Evolutionary conservation across 371 early-diverging fungal species (phyloP).

Genomic region (Lichtheimia corymbifera): DNA sequence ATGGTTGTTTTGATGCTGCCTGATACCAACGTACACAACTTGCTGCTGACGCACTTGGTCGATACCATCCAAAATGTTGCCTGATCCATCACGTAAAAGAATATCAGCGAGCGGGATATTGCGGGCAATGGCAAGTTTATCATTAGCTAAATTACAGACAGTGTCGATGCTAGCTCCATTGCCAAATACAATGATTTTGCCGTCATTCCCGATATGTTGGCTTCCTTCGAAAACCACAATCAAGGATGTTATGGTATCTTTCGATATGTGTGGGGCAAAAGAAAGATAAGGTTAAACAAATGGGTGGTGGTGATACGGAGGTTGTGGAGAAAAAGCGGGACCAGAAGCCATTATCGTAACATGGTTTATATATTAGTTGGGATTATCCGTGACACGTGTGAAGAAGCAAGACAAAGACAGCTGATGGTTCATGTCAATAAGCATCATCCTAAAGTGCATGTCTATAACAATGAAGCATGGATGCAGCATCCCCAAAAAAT

Average conservation of each 20-base stretch:
- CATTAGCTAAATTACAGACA: slow-evolving; percentile 25
- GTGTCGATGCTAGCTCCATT: slow-evolving; percentile 27
- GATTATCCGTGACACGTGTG: no score
- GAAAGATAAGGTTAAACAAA: no score
- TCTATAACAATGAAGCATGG: no score
- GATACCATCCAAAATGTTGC: slow-evolving; percentile 20
- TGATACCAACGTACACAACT: slow-evolving; percentile 23
- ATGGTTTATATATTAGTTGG: no score
- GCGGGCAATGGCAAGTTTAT: slow-evolving; percentile 24
- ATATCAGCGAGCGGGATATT: slow-evolving; percentile 13
- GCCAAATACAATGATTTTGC: slow-evolving; percentile 24
- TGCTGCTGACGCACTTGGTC: slow-evolving; percentile 27
- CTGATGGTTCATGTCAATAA: no score
- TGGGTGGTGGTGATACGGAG: no score
- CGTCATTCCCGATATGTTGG: slow-evolving; percentile 19
- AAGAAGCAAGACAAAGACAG: no score
- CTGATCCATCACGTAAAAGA: slow-evolving; percentile 17
- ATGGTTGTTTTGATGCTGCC: slow-evolving; percentile 21
- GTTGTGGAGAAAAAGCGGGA: no score
- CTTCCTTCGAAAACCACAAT: slow-evolving; percentile 29
- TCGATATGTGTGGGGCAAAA: slow-evolving; percentile 14
- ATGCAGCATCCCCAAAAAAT: no score
- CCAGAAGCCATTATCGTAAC: no score
- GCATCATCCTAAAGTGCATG: no score
- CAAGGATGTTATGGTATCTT: slow-evolving; percentile 25